A percentile compares a stretch with the other conserved stretches of the same genome.
These are phyloP conservation scores for Berberis vulgaris DNA, from an alignment of 164 flowering plant genomes.

Conservation along the genomic window DNA sequence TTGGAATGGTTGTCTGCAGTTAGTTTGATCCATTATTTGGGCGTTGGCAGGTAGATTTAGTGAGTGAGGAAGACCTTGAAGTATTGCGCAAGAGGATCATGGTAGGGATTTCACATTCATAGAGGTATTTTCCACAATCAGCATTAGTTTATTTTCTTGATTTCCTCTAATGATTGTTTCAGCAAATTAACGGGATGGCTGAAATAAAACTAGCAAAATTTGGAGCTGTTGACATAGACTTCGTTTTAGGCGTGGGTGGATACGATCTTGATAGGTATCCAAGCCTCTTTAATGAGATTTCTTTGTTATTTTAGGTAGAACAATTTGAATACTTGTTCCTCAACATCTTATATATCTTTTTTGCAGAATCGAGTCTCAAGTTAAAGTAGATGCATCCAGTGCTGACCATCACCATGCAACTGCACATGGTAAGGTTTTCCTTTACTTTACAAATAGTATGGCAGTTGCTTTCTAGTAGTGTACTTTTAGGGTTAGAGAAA, in stretches of 20 bases:
- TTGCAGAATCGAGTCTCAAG: slow-evolving; percentile 1
- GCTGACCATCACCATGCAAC: not conserved
- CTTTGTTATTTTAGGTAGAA: too few species aligned
- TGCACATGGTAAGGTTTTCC: not conserved
- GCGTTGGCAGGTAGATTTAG: slow-evolving; percentile 74
- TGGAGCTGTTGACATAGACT: slow-evolving; percentile 87
- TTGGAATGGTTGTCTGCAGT: not conserved
- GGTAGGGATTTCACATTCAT: slow-evolving; percentile 29
- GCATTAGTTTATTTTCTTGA: not conserved
- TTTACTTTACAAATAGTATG: not conserved
- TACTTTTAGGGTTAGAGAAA: too few species aligned
- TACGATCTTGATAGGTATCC: slow-evolving; percentile 90
- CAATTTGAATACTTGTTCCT: not conserved
- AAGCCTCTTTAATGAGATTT: not conserved
- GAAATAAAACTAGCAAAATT: slow-evolving; percentile 64
- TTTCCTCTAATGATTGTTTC: slow-evolving; percentile 8
- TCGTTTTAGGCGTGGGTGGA: slow-evolving; percentile 93
- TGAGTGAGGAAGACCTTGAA: slow-evolving; percentile 52
- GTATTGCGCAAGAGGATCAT: slow-evolving; percentile 48
- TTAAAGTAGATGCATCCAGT: not conserved
- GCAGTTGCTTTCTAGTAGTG: too few species aligned
- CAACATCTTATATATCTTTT: not conserved
- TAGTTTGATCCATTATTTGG: not conserved
- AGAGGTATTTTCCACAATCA: not conserved
- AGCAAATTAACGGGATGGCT: slow-evolving; percentile 91